A percentile compares a stretch with the other conserved stretches of the same genome.
Evolutionary conservation across 768 basidiomycete species (phyloP).

Genomic region (Xerocomellus amylosporus): DNA sequence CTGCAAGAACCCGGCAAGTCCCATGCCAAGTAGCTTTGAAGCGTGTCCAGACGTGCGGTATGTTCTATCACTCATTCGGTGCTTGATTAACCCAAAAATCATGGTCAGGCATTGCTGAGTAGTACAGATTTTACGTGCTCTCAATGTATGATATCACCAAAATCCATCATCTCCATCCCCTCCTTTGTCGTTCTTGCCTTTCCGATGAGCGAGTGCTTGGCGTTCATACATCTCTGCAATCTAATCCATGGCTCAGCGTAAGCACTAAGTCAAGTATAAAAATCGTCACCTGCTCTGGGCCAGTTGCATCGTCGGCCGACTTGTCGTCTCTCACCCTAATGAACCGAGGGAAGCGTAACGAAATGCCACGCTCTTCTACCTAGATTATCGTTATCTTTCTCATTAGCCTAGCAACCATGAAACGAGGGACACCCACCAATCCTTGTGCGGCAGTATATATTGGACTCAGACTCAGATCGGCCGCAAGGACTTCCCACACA

Average conservation of each 20-base stretch:
- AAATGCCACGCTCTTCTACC: slow-evolving; percentile 90
- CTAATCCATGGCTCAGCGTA: slow-evolving; percentile 36
- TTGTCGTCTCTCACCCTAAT: slow-evolving; percentile 93
- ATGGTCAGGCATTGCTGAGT: slow-evolving; percentile 9
- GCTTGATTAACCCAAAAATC: not conserved
- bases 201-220: slow-evolving; percentile 78
- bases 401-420: not conserved
- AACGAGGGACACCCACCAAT: slow-evolving; percentile 49
- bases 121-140: slow-evolving; percentile 13
- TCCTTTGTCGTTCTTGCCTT: slow-evolving; percentile 61
- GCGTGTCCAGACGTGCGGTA: not conserved
- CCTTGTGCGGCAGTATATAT: slow-evolving; percentile 95
- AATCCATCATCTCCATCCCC: slow-evolving; percentile 72
- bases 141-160: slow-evolving; percentile 49
- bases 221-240: slow-evolving; percentile 93
- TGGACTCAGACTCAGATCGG: slow-evolving; percentile 94
- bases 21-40: slow-evolving; percentile 17
- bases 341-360: slow-evolving; percentile 94
- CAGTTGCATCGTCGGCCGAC: slow-evolving; percentile 85
- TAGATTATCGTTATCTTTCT: slow-evolving; percentile 27
- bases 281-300: slow-evolving; percentile 77
- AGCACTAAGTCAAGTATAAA: not conserved
- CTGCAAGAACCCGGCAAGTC: slow-evolving; percentile 41
- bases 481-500: slow-evolving; percentile 98
- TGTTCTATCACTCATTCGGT: not conserved